These are phyloP conservation scores for Saccharomycopsis lassenensis DNA, from an alignment of 805 yeast genomes.

Conservation along the genomic window DNA sequence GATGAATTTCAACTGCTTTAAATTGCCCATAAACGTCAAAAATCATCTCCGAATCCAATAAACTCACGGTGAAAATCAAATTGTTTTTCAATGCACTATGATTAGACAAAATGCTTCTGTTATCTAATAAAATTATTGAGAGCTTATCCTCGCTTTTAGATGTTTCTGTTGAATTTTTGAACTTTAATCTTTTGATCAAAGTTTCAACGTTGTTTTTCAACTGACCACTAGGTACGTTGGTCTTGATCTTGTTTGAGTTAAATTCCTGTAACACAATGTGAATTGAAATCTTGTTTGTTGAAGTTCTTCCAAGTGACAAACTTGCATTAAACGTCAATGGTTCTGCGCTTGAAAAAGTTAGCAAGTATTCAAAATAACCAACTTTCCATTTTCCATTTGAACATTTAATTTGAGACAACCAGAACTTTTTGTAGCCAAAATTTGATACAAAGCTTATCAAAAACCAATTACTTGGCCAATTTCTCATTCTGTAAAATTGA, in stretches of 20 bases:
- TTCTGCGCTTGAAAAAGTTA: neutral
- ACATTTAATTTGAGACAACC: slow-evolving; percentile 16
- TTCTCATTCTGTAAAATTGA: slow-evolving; percentile 13
- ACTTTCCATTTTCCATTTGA: slow-evolving; percentile 12
- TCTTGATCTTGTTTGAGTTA: slow-evolving; percentile 4
- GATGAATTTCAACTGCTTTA: neutral
- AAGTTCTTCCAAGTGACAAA: slow-evolving; percentile 2
- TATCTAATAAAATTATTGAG: slow-evolving; percentile 12
- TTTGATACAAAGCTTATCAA: slow-evolving; percentile 10
- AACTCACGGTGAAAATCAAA: slow-evolving; percentile 13
- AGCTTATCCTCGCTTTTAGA: neutral
- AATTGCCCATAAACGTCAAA: slow-evolving; percentile 13
- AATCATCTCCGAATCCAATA: slow-evolving; percentile 10
- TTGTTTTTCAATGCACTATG: slow-evolving; percentile 2
- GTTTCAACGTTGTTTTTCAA: slow-evolving; percentile 3
- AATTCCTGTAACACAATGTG: slow-evolving; percentile 16
- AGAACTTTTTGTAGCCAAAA: slow-evolving; percentile 1
- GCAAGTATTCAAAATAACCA: neutral
- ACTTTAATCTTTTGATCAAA: slow-evolving; percentile 1
- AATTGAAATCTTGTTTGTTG: slow-evolving; percentile 14
- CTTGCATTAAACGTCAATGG: slow-evolving; percentile 7
- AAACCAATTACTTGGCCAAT: slow-evolving; percentile 19
- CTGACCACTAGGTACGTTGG: slow-evolving; percentile 6
- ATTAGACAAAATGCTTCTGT: slow-evolving; percentile 1
- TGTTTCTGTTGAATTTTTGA: neutral